Evolutionary conservation across 2,329 filamentous ascomycete genomes (phyloP).

Genomic region (Dothistroma pini): DNA sequence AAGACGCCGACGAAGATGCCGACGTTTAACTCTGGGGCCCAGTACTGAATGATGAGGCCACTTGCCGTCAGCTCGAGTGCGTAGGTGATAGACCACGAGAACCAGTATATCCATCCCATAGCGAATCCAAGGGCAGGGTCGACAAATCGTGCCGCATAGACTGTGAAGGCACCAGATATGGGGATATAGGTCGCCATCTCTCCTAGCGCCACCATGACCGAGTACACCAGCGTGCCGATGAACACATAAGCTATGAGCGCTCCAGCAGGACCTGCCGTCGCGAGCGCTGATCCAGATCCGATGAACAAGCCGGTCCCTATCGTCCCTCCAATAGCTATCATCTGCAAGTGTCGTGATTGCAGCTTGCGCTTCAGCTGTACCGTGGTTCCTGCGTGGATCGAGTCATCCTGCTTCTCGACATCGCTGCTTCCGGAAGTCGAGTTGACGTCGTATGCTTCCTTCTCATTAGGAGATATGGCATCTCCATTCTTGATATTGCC

Average conservation of each 20-base stretch:
- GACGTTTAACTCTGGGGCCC: constrained; percentile 41
- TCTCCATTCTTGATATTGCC: constrained; percentile 17
- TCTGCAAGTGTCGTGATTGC: constrained; percentile 37
- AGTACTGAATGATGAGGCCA: constrained; percentile 40
- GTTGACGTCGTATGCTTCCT: constrained; percentile 12
- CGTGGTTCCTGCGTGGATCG: constrained; percentile 25
- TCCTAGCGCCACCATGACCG: constrained; percentile 48
- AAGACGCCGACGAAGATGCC: constrained; percentile 37
- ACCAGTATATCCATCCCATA: constrained; percentile 47
- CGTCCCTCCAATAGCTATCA: constrained; percentile 36
- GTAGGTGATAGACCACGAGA: constrained; percentile 43
- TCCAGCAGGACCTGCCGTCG: constrained; percentile 41
- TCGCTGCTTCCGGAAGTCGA: constrained; percentile 16
- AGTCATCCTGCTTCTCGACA: constrained; percentile 17
- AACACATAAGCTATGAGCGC: constrained; percentile 45
- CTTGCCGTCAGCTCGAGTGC: constrained; percentile 39
- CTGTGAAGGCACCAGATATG: constrained; percentile 52
- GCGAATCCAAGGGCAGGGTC: constrained; percentile 47
- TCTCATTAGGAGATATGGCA: constrained; percentile 4
- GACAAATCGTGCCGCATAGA: constrained; percentile 48
- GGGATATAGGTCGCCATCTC: constrained; percentile 62
- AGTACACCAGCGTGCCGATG: constrained; percentile 45
- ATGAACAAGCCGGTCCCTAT: constrained; percentile 42
- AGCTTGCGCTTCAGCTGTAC: constrained; percentile 35
- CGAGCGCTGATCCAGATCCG: constrained; percentile 38